Percentiles rank a stretch among this genome's conserved stretches.
These are phyloP conservation scores for Colletotrichum gloeosporioides DNA, from an alignment of 2,329 filamentous ascomycete genomes.

Conservation along the genomic window DNA sequence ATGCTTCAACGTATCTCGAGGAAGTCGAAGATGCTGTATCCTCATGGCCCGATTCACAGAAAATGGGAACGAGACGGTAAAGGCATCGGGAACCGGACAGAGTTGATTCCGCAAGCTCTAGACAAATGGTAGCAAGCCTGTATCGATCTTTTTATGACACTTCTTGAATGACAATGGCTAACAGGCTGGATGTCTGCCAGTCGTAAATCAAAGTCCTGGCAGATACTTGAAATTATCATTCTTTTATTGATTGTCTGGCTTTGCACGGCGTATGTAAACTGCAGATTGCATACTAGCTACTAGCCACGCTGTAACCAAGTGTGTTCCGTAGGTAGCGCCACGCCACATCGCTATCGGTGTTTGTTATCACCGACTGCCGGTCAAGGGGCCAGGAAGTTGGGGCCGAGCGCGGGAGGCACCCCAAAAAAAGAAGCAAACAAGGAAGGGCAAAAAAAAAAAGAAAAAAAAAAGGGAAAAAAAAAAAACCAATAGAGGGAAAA, in stretches of 20 bases:
- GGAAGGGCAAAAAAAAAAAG: too few relatives aligned
- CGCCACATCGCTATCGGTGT: not conserved
- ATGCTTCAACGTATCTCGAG: constrained; percentile 85
- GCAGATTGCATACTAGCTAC: not conserved
- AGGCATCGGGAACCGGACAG: not conserved
- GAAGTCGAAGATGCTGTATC: constrained; percentile 90
- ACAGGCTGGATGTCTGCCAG: not conserved
- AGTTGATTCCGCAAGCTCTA: not conserved
- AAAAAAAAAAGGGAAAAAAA: too few relatives aligned
- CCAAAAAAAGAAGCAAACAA: too few relatives aligned
- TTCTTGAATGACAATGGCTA: not conserved
- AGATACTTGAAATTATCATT: not conserved
- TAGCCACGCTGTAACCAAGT: not conserved
- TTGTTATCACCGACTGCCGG: not conserved
- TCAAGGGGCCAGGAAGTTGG: not conserved
- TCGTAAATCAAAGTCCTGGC: not conserved
- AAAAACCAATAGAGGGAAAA: too few relatives aligned
- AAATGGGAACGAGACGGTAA: constrained; percentile 26
- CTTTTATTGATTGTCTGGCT: not conserved
- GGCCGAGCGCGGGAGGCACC: not conserved
- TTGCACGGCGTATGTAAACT: not conserved
- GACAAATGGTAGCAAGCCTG: not conserved
- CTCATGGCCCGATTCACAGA: constrained; percentile 76
- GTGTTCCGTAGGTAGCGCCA: not conserved
- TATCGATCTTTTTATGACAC: not conserved